Base-by-base conservation (phyloP, 73 alveolate species). In the Paramecium bursaria region DNA sequence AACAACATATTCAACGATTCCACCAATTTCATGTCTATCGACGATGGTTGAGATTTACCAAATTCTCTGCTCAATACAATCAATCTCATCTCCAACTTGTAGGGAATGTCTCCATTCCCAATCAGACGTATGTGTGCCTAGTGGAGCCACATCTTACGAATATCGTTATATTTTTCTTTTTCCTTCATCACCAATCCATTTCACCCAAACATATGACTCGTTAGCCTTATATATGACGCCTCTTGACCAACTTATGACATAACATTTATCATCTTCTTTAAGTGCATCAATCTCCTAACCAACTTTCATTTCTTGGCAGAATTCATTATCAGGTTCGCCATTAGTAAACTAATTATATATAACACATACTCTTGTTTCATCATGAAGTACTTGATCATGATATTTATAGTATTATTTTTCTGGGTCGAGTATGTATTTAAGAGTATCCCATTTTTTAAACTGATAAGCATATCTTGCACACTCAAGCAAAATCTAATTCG, bases 211-310 rank as follows among this genome's bases (percentile, higher is more conserved):
- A 29, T 77, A 86, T 14, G 85, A 88, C 23, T 46, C 87, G 6
- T 30, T 29, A 21, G 74, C 44, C 33, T 48, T 80, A 0, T 50
- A 27, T 46, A 91, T 76, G 1, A 31, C 54, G 51, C 90, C 96
- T 14, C 74, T 85, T 3, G 93, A 91, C 96, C 98, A 93, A 39
- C 79, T 52, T 30, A 89, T 93, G 51, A 74, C 73, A 46, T 79
- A 73, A 31, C 57, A 85, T 74, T 75, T 87, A 29, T 46, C 50
- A 50, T 91, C 96, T 1, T 75, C 91, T 52, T 86, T 91, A 11
- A 93, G 74, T n/a, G 96, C 96, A 73, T 93, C 98, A 4, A 93
- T 60, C 30, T 73, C 49, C 35, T 27, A 35, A 26, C 93, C 93
- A 6, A 51, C 94, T 49, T 60, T n/a, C 23, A 93, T 74, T 47